Evolutionary conservation across 345 rosid species (phyloP).

Genomic region (Toxicodendron radicans): DNA sequence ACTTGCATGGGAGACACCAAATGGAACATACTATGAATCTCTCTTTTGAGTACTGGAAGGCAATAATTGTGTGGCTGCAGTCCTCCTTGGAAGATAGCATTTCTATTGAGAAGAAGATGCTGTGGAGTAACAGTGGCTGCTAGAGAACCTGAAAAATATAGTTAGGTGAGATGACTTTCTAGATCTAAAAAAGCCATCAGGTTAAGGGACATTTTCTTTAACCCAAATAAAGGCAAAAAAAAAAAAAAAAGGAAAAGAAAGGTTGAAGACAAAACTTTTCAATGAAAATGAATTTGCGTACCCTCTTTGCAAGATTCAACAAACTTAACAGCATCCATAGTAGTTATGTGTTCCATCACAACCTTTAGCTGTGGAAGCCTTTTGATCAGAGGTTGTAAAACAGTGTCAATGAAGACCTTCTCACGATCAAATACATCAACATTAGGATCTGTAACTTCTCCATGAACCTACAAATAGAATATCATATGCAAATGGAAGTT

Average conservation of each 20-base stretch:
- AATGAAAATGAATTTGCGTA: slow-evolving; percentile 20
- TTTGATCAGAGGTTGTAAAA: slow-evolving; percentile 67
- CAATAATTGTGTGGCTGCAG: slow-evolving; percentile 90
- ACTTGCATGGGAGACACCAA: not conserved
- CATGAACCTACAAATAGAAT: slow-evolving; percentile 68
- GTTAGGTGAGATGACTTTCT: slow-evolving; percentile 3
- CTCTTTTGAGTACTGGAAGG: slow-evolving; percentile 94
- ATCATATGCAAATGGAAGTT: slow-evolving; percentile 9
- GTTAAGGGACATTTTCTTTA: too few relatives aligned
- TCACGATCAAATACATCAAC: slow-evolving; percentile 91
- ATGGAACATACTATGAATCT: slow-evolving; percentile 66
- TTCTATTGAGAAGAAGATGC: slow-evolving; percentile 90
- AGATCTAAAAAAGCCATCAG: too few relatives aligned
- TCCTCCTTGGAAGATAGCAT: slow-evolving; percentile 93
- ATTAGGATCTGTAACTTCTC: slow-evolving; percentile 84
- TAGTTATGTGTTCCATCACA: slow-evolving; percentile 95
- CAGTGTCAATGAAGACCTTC: slow-evolving; percentile 78
- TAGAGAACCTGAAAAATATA: slow-evolving; percentile 49
- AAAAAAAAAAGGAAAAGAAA: too few relatives aligned
- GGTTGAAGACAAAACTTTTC: not conserved
- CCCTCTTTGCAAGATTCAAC: slow-evolving; percentile 86
- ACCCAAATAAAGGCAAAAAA: too few relatives aligned
- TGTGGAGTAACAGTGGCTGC: slow-evolving; percentile 97
- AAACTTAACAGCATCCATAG: slow-evolving; percentile 80
- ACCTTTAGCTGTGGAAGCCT: slow-evolving; percentile 74